A percentile compares a stretch with the other conserved stretches of the same genome.
Evolutionary conservation across 2,329 filamentous ascomycete genomes (phyloP).

Genomic region (Epichloe gansuensis): DNA sequence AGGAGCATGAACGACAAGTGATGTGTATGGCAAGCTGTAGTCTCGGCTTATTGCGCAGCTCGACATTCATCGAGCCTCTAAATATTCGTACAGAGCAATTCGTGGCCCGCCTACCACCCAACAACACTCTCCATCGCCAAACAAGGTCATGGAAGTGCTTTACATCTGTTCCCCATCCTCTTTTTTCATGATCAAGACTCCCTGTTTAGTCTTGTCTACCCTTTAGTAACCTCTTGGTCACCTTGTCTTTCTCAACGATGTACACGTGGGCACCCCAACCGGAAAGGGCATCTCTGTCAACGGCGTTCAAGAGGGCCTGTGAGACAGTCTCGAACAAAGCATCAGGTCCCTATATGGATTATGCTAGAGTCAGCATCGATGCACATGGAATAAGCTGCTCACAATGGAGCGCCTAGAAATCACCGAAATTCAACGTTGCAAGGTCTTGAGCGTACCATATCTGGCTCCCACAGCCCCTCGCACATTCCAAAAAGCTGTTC

Average conservation of each 20-base stretch:
- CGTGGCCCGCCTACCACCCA: not conserved
- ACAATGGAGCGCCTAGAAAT: not conserved
- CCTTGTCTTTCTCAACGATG: slow-evolving; percentile 99
- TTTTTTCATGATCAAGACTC: slow-evolving; percentile 6
- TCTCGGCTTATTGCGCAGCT: slow-evolving; percentile 1
- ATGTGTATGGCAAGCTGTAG: not conserved
- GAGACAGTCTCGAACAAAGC: slow-evolving; percentile 98
- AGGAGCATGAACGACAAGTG: not conserved
- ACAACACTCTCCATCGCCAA: not conserved
- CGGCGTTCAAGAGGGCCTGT: slow-evolving; percentile 85
- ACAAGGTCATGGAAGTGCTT: not conserved
- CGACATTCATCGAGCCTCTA: slow-evolving; percentile 8
- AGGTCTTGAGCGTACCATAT: slow-evolving; percentile 54
- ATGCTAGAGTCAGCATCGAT: not conserved
- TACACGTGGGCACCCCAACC: slow-evolving; percentile 99
- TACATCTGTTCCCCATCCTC: slow-evolving; percentile 2
- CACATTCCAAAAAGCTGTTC: slow-evolving; percentile 99
- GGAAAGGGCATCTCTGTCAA: slow-evolving; percentile 90
- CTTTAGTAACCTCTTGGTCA: slow-evolving; percentile 97
- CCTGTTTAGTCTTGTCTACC: slow-evolving; percentile 75
- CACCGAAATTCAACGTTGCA: not conserved
- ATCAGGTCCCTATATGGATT: slow-evolving; percentile 56
- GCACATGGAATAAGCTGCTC: too few relatives aligned
- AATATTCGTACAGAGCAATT: slow-evolving; percentile 9
- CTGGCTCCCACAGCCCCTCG: slow-evolving; percentile 93